Conservation (phyloP, 495 filamentous ascomycete species). For the Aspergillus sclerotioniger region DNA sequence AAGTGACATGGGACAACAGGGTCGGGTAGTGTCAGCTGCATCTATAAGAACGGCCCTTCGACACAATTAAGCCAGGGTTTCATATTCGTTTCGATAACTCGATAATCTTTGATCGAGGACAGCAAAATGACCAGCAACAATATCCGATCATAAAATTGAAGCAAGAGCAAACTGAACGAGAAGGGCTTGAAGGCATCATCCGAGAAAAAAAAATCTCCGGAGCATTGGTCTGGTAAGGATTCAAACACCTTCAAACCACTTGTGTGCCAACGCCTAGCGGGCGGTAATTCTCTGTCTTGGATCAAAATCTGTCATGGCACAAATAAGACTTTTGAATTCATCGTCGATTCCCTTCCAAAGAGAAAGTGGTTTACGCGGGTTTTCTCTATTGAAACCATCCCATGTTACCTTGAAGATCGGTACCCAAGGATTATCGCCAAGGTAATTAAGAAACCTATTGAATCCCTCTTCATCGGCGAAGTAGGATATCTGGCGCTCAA, state of each 20-base stretch:
- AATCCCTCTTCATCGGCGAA: conserved; percentile 46
- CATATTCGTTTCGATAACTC: no score
- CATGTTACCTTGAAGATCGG: conserved; percentile 28
- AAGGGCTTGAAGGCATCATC: no score
- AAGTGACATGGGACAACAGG: no score
- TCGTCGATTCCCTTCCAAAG: conserved; percentile 33
- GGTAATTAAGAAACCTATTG: conserved; percentile 31
- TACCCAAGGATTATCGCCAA: conserved; percentile 42
- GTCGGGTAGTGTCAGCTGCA: no score
- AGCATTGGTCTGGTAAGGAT: background rate
- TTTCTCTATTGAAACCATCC: conserved; percentile 35
- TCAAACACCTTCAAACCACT: conserved; percentile 30
- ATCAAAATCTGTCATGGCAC: conserved; percentile 27
- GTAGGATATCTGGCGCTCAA: conserved; percentile 48
- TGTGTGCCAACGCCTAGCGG: conserved; percentile 23
- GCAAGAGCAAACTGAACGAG: no score
- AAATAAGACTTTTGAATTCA: conserved; percentile 29
- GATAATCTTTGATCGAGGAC: no score
- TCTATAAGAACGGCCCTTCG: no score
- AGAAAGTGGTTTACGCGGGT: conserved; percentile 31
- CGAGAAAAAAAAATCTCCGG: no score
- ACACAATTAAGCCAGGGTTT: no score
- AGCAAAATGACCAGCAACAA: no score
- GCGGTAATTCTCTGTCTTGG: conserved; percentile 25
- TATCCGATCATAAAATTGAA: no score